Evolutionary conservation across 2,329 filamentous ascomycete genomes (phyloP).

Genomic region (Sporothrix pallida): DNA sequence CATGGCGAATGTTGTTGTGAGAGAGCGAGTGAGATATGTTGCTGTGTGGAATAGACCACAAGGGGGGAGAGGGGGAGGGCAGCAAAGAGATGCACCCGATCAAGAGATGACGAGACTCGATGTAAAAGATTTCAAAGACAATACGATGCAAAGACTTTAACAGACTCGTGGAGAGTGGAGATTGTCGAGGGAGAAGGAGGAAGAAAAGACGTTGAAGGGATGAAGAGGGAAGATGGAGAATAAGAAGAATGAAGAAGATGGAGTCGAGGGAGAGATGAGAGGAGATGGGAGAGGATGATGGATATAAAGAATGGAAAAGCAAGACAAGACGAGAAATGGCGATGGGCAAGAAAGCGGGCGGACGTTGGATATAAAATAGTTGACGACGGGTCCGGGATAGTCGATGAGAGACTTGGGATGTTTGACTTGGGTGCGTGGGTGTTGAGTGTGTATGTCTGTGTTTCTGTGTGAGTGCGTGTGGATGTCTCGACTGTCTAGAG

Average conservation of each 20-base stretch:
- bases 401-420: slow-evolving; percentile 10
- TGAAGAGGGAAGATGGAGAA: slow-evolving; percentile 25
- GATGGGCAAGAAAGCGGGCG: slow-evolving; percentile 31
- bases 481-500: slow-evolving; percentile 2
- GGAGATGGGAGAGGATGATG: not conserved
- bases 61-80: not conserved
- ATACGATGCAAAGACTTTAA: slow-evolving; percentile 13
- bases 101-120: not conserved
- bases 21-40: not conserved
- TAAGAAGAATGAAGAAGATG: slow-evolving; percentile 8
- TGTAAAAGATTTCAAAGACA: not conserved
- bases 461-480: slow-evolving; percentile 3
- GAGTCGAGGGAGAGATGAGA: not conserved
- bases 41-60: not conserved
- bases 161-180: slow-evolving; percentile 1
- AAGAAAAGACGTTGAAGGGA: slow-evolving; percentile 23
- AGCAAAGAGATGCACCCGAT: not conserved
- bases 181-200: slow-evolving; percentile 4
- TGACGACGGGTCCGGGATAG: slow-evolving; percentile 15
- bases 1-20: slow-evolving; percentile 26
- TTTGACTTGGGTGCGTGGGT: not conserved
- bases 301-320: slow-evolving; percentile 29
- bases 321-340: slow-evolving; percentile 29
- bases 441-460: slow-evolving; percentile 5
- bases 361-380: slow-evolving; percentile 34